Base-by-base conservation (phyloP, 345 rosid genomes). In the Lepidium aucheri region DNA sequence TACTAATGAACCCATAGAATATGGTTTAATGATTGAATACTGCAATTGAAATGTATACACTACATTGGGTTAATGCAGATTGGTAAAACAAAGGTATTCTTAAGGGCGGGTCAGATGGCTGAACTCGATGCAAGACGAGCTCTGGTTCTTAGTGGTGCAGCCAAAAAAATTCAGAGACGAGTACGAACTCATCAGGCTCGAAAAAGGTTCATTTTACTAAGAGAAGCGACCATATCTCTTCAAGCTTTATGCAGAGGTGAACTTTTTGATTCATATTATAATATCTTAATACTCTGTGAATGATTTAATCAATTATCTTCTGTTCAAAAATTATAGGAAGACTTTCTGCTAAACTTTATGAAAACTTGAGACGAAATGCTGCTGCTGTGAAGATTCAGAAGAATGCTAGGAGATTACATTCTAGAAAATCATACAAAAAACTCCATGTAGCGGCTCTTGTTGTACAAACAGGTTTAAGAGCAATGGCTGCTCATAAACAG, bases 61-160 rank as follows among this genome's bases (percentile, higher is more conserved):
- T 17, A 44, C 12, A 30, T 33, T 54, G 69, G 66, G 30, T 38
- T 28, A 51, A 41, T 82, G 78, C 88, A 89, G 96, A 78, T 93
- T 73, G 98, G 98, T 54, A 86, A 86, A 79, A 93, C 97, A 24
- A 93, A 93, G 85, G 80, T 93, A 38, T 93, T 93, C 74, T 76
- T 93, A 66, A 85, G 98, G 78, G 97, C 96, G 8, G 98, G 98
- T 56, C 98, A 93, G 81, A 93, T 93, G 98, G 98, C 98, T 66
- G 98, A 93, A 77, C 76, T 93, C 66, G 98, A 93, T 63, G 88
- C 98, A 35, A 70, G 83, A 64, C 86, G 98, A 68, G 70, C 97
- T 34, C 88, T 78, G 75, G 86, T 93, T 12, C 96, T 93, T 72
- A 84, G 76, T 59, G 73, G 32, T 52, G 98, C 97, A 55, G 98